These are phyloP conservation scores for Juncus inflexus DNA, from an alignment of 176 grass and related monocot species.

Conservation along the genomic window DNA sequence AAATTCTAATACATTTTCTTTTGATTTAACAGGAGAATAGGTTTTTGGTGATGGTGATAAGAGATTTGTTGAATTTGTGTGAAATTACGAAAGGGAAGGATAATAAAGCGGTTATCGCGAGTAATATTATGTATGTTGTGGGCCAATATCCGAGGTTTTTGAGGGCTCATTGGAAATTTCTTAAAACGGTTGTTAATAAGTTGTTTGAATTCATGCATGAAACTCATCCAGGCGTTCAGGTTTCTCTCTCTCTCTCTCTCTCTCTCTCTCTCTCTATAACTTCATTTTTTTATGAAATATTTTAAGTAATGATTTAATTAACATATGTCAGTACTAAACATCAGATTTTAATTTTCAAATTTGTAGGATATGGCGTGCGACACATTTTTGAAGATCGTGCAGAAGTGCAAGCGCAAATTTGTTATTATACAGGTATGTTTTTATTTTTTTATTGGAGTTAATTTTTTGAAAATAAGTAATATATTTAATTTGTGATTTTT, in stretches of 20 bases:
- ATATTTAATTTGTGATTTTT: conserved; percentile 25
- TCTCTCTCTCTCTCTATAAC: background rate
- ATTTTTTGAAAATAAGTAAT: conserved; percentile 1
- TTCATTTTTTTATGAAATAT: conserved; percentile 25
- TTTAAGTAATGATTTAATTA: background rate
- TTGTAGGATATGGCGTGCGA: conserved; percentile 99
- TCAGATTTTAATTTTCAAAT: conserved; percentile 14
- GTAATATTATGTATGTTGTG: conserved; percentile 99
- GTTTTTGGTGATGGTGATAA: conserved; percentile 98
- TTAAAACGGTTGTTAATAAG: conserved; percentile 98
- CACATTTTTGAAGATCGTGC: conserved; percentile 97
- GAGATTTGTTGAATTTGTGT: conserved; percentile 95
- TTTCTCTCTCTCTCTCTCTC: conserved; percentile 22
- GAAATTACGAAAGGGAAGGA: conserved; percentile 99
- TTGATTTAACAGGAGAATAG: conserved; percentile 75
- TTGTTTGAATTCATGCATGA: conserved; percentile 99
- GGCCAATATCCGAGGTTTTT: conserved; percentile 99
- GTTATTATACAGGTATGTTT: conserved; percentile 79
- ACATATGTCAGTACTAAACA: conserved; percentile 6
- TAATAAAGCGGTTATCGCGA: conserved; percentile 99
- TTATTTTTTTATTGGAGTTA: background rate
- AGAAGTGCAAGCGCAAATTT: conserved; percentile 99
- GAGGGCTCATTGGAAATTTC: conserved; percentile 97
- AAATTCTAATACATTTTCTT: background rate
- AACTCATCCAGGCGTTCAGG: conserved; percentile 99